A percentile compares a stretch with the other conserved stretches of the same genome.
These are phyloP conservation scores for Plantago elongata DNA, from an alignment of 257 asterid species.

Conservation along the genomic window DNA sequence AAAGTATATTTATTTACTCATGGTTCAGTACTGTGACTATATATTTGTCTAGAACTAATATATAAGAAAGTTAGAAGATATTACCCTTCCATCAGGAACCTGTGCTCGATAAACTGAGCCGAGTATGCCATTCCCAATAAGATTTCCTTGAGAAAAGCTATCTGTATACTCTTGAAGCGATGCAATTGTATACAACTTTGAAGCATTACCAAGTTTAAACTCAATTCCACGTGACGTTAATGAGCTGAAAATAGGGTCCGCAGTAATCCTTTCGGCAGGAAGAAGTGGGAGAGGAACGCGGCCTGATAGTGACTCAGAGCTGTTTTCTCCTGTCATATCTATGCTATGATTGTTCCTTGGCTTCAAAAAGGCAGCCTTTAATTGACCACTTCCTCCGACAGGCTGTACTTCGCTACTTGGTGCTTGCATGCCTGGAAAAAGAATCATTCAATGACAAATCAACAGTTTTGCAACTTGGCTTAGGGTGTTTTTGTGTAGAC, in stretches of 20 bases:
- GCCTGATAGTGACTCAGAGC: conserved; percentile 19
- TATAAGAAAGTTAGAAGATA: background rate
- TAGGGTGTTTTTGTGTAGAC: background rate
- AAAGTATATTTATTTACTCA: background rate
- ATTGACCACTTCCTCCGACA: conserved; percentile 29
- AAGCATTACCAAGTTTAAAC: conserved; percentile 30
- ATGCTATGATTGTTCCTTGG: conserved; percentile 42
- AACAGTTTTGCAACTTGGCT: background rate
- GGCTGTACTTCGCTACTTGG: conserved; percentile 33
- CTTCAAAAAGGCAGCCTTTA: conserved; percentile 27
- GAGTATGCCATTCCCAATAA: conserved; percentile 70
- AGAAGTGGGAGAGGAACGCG: conserved; percentile 53
- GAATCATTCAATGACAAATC: conserved; percentile 9
- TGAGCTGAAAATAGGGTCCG: conserved; percentile 54
- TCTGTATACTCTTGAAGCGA: conserved; percentile 82
- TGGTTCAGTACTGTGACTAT: too few relatives aligned
- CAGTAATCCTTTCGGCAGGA: conserved; percentile 51
- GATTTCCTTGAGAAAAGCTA: conserved; percentile 81
- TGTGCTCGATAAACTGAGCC: conserved; percentile 75
- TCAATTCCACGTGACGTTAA: conserved; percentile 33
- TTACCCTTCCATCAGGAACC: conserved; percentile 74
- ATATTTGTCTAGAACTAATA: too few relatives aligned
- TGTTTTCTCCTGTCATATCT: conserved; percentile 37
- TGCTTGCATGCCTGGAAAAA: conserved; percentile 23
- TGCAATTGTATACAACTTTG: conserved; percentile 49